phyloP scores from a whole-genome alignment of 2,329 filamentous ascomycete genomes.

The Ophiosphaerella narmari region DNA sequence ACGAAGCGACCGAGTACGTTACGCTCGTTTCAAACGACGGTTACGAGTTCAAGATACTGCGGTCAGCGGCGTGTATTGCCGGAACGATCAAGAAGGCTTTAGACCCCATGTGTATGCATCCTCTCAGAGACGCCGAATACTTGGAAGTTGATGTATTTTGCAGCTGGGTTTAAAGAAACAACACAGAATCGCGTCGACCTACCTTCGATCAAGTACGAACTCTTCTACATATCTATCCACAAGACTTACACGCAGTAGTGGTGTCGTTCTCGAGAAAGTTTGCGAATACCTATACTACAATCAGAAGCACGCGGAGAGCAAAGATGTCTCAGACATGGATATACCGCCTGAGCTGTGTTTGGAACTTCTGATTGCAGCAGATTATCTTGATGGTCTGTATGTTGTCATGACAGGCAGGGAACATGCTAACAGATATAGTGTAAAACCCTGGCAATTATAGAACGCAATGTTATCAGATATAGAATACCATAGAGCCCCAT shows the following conservation, averaged over 20 bases:
- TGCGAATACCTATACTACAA: slow-evolving; percentile 85
- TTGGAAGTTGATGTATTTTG: neutral
- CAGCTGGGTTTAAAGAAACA: slow-evolving; percentile 69
- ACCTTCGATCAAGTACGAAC: slow-evolving; percentile 71
- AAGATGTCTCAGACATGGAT: slow-evolving; percentile 79
- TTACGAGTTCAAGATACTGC: slow-evolving; percentile 75
- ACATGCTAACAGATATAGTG: neutral
- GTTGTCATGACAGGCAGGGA: neutral
- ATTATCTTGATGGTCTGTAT: slow-evolving; percentile 63
- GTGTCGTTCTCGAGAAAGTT: slow-evolving; percentile 76
- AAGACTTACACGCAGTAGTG: slow-evolving; percentile 54
- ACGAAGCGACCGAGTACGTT: slow-evolving; percentile 66
- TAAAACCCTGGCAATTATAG: neutral
- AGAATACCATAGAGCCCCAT: neutral
- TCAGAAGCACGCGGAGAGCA: slow-evolving; percentile 70
- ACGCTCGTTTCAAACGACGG: slow-evolving; percentile 77
- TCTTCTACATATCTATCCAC: neutral
- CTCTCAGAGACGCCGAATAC: neutral
- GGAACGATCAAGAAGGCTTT: slow-evolving; percentile 76
- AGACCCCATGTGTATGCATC: slow-evolving; percentile 65
- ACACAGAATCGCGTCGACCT: slow-evolving; percentile 68
- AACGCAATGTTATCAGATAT: neutral
- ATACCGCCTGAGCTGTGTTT: slow-evolving; percentile 78
- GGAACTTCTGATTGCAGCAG: slow-evolving; percentile 76
- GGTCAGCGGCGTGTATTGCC: slow-evolving; percentile 71